Evolutionary conservation across 768 basidiomycete genomes (phyloP).

Genomic region (Gyrodon lividus): DNA sequence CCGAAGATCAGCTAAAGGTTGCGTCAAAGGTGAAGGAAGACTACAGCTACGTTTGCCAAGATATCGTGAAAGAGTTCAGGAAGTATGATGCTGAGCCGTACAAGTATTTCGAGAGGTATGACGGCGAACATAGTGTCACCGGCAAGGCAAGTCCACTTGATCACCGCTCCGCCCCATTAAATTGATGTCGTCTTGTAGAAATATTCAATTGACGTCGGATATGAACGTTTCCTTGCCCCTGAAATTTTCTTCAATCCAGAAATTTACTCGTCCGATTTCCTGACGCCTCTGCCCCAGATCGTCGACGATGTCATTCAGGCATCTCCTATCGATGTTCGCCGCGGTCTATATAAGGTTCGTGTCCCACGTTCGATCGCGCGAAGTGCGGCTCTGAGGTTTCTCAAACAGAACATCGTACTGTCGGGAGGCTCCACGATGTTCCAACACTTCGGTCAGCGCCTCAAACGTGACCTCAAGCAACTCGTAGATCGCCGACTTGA

Average conservation of each 20-base stretch:
- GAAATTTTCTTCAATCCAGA: slow-evolving; percentile 99
- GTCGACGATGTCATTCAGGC: slow-evolving; percentile 95
- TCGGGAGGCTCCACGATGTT: slow-evolving; percentile 99
- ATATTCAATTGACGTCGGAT: slow-evolving; percentile 93
- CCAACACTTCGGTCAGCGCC: slow-evolving; percentile 94
- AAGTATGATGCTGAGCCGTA: slow-evolving; percentile 97
- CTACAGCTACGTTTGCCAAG: slow-evolving; percentile 97
- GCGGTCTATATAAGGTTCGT: slow-evolving; percentile 89
- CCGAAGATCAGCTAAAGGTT: slow-evolving; percentile 90
- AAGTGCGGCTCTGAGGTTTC: background rate
- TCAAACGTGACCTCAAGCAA: slow-evolving; percentile 94
- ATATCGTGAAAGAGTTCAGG: slow-evolving; percentile 97
- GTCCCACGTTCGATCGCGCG: too few relatives aligned
- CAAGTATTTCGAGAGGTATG: slow-evolving; percentile 91
- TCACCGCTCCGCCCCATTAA: background rate
- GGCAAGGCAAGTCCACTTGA: slow-evolving; percentile 60
- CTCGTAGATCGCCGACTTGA: slow-evolving; percentile 90
- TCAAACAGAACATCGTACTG: slow-evolving; percentile 87
- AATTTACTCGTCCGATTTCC: slow-evolving; percentile 95
- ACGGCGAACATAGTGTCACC: slow-evolving; percentile 91
- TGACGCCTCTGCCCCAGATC: slow-evolving; percentile 93
- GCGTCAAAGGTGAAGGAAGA: slow-evolving; percentile 97
- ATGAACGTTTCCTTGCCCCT: slow-evolving; percentile 97
- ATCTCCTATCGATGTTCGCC: slow-evolving; percentile 94
- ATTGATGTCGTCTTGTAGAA: slow-evolving; percentile 49